Evolutionary conservation across 2,329 filamentous ascomycete genomes (phyloP).

Genomic region (Colletotrichum sp.): DNA sequence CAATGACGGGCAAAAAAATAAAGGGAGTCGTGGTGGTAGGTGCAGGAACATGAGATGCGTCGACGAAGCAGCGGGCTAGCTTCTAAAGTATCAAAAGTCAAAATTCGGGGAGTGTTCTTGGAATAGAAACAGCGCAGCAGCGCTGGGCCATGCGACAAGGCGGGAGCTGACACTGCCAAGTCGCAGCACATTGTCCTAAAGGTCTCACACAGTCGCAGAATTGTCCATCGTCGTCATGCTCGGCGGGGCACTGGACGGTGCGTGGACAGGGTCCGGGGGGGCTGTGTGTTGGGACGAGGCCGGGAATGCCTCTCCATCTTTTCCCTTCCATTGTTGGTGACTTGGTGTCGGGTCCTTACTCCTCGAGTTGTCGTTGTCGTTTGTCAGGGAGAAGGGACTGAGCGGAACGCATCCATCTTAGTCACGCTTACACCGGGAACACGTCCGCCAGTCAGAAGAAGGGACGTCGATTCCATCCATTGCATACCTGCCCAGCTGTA

Average conservation of each 20-base stretch:
- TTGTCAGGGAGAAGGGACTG: background rate
- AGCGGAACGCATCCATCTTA: background rate
- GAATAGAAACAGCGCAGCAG: slow-evolving; percentile 9
- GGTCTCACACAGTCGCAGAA: slow-evolving; percentile 19
- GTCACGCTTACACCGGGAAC: background rate
- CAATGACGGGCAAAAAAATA: background rate
- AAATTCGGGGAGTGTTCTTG: slow-evolving; percentile 1
- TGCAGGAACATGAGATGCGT: slow-evolving; percentile 9
- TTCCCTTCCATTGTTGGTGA: background rate
- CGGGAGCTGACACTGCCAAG: slow-evolving; percentile 21
- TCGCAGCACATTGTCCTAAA: slow-evolving; percentile 11
- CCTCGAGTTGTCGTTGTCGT: background rate
- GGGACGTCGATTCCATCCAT: background rate
- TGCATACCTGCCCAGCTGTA: background rate
- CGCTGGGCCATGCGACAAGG: slow-evolving; percentile 10
- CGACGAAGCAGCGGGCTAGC: background rate
- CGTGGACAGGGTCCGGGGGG: slow-evolving; percentile 5
- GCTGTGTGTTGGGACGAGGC: slow-evolving; percentile 1
- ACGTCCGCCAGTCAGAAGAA: background rate
- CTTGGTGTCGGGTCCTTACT: background rate
- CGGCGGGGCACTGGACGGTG: background rate
- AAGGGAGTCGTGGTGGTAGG: background rate
- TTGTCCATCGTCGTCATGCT: slow-evolving; percentile 16
- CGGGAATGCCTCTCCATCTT: background rate
- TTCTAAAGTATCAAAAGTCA: slow-evolving; percentile 15